Evolutionary conservation across 345 rosid genomes (phyloP).

Genomic region (Eucalyptus erythrocorys): DNA sequence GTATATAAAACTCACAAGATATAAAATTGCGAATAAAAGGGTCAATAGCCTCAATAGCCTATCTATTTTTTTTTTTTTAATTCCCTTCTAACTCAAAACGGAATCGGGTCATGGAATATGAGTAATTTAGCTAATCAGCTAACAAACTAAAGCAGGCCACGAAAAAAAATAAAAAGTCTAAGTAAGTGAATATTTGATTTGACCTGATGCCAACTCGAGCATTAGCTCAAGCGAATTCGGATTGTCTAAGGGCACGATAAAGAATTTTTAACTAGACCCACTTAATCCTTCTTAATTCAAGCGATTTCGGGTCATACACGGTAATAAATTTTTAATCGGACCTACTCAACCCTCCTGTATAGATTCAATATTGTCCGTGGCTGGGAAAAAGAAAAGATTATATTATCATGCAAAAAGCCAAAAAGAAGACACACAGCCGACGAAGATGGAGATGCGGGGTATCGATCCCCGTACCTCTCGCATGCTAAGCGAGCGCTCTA

Average conservation of each 20-base stretch:
- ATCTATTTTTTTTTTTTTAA: fast-evolving
- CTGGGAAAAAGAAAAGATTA: background rate
- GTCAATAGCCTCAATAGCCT: background rate
- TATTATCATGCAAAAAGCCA: background rate
- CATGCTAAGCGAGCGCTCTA: slow-evolving; percentile 71
- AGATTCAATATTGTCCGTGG: background rate
- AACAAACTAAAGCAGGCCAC: fast-evolving
- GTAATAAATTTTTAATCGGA: background rate
- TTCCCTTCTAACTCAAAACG: background rate
- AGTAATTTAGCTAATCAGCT: background rate
- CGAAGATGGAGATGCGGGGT: slow-evolving; percentile 31
- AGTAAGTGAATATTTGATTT: background rate
- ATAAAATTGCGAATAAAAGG: background rate
- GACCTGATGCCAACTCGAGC: background rate
- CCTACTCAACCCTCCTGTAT: background rate
- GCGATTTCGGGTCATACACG: background rate
- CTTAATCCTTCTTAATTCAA: too few relatives aligned
- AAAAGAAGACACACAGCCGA: background rate
- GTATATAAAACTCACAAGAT: background rate
- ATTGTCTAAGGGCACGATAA: too few relatives aligned
- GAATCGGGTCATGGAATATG: background rate
- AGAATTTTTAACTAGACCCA: too few relatives aligned
- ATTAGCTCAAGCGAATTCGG: too few relatives aligned
- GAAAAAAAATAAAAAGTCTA: background rate
- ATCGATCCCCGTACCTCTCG: slow-evolving; percentile 54